phyloP scores from a whole-genome alignment of 1,284 basidiomycete species.

The Pyrrhoderma lamaoense region DNA sequence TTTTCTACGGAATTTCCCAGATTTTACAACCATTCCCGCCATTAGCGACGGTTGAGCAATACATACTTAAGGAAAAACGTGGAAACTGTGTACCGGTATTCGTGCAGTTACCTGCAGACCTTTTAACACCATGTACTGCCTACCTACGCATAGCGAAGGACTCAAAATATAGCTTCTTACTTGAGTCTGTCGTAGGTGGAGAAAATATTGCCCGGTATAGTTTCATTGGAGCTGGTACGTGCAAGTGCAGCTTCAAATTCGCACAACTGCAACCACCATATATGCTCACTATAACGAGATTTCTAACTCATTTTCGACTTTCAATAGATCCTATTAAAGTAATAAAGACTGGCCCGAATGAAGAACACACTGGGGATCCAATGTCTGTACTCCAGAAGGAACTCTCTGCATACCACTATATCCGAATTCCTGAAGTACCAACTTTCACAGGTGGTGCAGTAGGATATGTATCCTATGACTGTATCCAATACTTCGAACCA shows the following conservation, averaged over 20 bases:
- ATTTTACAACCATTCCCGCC: conserved; percentile 60
- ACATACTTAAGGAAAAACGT: conserved; percentile 67
- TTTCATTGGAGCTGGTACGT: conserved; percentile 89
- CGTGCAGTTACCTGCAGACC: conserved; percentile 89
- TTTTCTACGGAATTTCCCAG: conserved; percentile 29
- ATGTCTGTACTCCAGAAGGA: conserved; percentile 81
- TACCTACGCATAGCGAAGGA: conserved; percentile 92
- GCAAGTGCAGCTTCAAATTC: conserved; percentile 14
- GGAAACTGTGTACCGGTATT: conserved; percentile 94
- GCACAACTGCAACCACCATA: not conserved
- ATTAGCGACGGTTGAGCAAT: conserved; percentile 60
- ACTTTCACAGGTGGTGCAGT: conserved; percentile 98
- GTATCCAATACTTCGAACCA: conserved; percentile 94
- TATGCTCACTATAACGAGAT: not conserved
- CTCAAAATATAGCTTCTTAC: conserved; percentile 86
- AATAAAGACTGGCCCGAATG: conserved; percentile 80
- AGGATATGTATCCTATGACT: conserved; percentile 96
- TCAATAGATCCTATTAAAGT: conserved; percentile 83
- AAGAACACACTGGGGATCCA: conserved; percentile 85
- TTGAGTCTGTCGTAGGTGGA: conserved; percentile 88
- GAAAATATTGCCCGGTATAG: conserved; percentile 92
- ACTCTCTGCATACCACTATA: conserved; percentile 81
- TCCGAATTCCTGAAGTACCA: conserved; percentile 84
- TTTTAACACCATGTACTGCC: conserved; percentile 95
- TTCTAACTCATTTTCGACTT: not conserved